Evolutionary conservation across 2,329 filamentous ascomycete species (phyloP).

Genomic region (Penicillium oxalicum): DNA sequence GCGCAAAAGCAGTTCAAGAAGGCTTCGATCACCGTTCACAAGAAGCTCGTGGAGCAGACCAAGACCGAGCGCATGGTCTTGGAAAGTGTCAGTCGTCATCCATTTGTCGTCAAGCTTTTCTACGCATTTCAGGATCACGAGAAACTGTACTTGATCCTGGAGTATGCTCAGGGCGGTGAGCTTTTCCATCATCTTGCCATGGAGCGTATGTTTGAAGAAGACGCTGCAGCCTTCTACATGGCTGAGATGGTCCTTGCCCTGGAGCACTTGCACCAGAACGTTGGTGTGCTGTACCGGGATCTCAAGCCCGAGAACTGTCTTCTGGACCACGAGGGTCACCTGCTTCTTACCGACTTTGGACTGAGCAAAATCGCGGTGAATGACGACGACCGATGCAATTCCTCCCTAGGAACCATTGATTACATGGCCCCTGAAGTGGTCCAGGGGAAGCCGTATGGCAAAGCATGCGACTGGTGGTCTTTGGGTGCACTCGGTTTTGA

Average conservation of each 20-base stretch:
- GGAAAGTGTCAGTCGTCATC: conserved; percentile 92
- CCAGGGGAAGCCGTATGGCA: conserved; percentile 80
- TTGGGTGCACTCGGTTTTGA: conserved; percentile 89
- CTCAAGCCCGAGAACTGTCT: conserved; percentile 98
- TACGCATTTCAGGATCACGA: conserved; percentile 98
- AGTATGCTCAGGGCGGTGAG: conserved; percentile 96
- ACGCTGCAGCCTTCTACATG: conserved; percentile 93
- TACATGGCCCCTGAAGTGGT: conserved; percentile 99
- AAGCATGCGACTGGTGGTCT: conserved; percentile 98
- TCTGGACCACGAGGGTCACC: conserved; percentile 81
- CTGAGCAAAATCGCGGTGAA: conserved; percentile 89
- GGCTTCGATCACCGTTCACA: conserved; percentile 88
- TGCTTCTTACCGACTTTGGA: conserved; percentile 93
- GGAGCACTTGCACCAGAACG: conserved; percentile 82
- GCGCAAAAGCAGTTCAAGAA: conserved; percentile 99
- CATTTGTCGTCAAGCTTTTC: conserved; percentile 95
- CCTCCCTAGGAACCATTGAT: conserved; percentile 88
- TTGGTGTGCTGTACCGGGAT: conserved; percentile 94
- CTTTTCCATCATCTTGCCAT: conserved; percentile 90
- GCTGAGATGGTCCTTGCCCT: conserved; percentile 94
- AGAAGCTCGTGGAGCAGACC: conserved; percentile 92
- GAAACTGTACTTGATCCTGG: conserved; percentile 93
- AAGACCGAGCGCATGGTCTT: conserved; percentile 94
- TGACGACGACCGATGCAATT: conserved; percentile 66
- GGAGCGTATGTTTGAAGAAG: conserved; percentile 91